A percentile compares a stretch with the other conserved stretches of the same genome.
Evolutionary conservation across 2,329 filamentous ascomycete genomes (phyloP).

Genomic region (Penicillium griseofulvum): DNA sequence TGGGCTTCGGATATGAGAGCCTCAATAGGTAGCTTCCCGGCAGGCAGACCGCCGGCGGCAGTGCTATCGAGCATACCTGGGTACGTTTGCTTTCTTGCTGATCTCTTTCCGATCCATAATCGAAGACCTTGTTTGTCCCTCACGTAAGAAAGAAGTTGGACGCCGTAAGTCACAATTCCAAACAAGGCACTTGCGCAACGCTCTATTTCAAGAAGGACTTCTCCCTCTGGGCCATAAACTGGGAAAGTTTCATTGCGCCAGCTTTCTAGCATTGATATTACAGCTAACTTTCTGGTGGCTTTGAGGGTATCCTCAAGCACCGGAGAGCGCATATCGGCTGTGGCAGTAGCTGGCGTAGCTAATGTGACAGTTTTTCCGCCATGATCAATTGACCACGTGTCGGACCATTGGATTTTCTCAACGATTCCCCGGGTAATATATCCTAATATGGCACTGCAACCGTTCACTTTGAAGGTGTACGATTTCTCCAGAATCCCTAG

Average conservation of each 20-base stretch:
- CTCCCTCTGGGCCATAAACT: slow-evolving; percentile 40
- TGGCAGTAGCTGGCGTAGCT: not conserved
- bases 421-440: not conserved
- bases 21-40: not conserved
- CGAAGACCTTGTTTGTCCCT: not conserved
- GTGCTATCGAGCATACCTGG: slow-evolving; percentile 31
- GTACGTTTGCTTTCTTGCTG: slow-evolving; percentile 28
- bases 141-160: slow-evolving; percentile 43
- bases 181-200: slow-evolving; percentile 43
- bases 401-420: not conserved
- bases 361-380: not conserved
- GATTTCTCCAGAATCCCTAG: not conserved
- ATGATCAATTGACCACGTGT: not conserved
- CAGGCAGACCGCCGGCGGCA: slow-evolving; percentile 20
- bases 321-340: not conserved
- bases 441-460: not conserved
- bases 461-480: not conserved
- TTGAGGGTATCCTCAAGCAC: not conserved
- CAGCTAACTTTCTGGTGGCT: not conserved
- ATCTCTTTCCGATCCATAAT: slow-evolving; percentile 30
- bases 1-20: not conserved
- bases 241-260: slow-evolving; percentile 29
- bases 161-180: slow-evolving; percentile 44
- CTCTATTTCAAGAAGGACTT: slow-evolving; percentile 44
- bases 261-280: not conserved